Conservation (phyloP, 1,284 basidiomycete genomes). For the Boletus semigastroideus region DNA sequence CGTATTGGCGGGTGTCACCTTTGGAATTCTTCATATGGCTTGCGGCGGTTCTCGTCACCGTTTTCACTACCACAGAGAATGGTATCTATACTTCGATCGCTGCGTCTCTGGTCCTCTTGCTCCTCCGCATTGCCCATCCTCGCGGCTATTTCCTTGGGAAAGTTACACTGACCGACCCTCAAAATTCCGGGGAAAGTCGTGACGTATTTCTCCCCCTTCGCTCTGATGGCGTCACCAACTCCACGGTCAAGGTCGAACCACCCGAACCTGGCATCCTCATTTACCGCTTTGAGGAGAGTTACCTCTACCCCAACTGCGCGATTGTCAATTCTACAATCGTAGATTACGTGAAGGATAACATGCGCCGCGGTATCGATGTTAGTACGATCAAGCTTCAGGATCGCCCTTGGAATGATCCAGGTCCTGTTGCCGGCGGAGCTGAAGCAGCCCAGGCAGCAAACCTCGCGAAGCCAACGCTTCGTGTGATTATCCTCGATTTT, state of each 20-base stretch:
- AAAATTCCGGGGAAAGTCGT: slow-evolving; percentile 42
- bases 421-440: slow-evolving; percentile 54
- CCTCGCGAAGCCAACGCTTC: slow-evolving; percentile 64
- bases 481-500: slow-evolving; percentile 92
- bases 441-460: slow-evolving; percentile 53
- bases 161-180: slow-evolving; percentile 45
- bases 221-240: slow-evolving; percentile 63
- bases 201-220: slow-evolving; percentile 85
- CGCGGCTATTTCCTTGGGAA: slow-evolving; percentile 91
- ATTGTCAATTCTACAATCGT: slow-evolving; percentile 77
- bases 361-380: slow-evolving; percentile 79
- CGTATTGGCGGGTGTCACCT: slow-evolving; percentile 93
- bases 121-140: slow-evolving; percentile 90
- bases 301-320: slow-evolving; percentile 91
- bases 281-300: slow-evolving; percentile 93
- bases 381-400: slow-evolving; percentile 63
- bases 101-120: slow-evolving; percentile 80
- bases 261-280: slow-evolving; percentile 88
- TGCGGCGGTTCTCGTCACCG: slow-evolving; percentile 87
- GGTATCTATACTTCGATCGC: slow-evolving; percentile 93
- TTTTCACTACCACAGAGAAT: slow-evolving; percentile 89
- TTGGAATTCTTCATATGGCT: slow-evolving; percentile 91
- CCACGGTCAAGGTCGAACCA: slow-evolving; percentile 70
- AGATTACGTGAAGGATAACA: slow-evolving; percentile 78
- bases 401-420: slow-evolving; percentile 95